Evolutionary conservation across 768 basidiomycete genomes (phyloP).

Genomic region (Cystofilobasidium ferigula): DNA sequence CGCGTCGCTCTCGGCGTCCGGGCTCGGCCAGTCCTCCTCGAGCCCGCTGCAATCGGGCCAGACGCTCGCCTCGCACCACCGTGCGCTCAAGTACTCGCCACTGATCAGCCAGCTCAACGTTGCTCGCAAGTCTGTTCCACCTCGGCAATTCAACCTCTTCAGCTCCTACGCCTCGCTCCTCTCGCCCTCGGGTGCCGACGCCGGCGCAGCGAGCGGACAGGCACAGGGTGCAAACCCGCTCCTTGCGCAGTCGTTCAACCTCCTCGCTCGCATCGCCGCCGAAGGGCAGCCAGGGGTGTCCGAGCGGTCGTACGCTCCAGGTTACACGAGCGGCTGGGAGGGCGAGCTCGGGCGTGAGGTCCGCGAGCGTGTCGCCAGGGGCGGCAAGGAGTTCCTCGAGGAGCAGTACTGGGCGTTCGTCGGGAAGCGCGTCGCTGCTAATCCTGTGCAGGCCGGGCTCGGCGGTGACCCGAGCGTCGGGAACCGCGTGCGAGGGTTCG

Average conservation of each 20-base stretch:
- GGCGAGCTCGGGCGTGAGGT: slow-evolving; percentile 43
- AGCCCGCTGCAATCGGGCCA: slow-evolving; percentile 12
- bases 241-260: slow-evolving; percentile 36
- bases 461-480: slow-evolving; percentile 83
- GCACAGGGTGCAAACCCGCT: slow-evolving; percentile 27
- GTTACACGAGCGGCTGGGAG: slow-evolving; percentile 56
- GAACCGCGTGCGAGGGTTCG: slow-evolving; percentile 81
- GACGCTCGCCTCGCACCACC: slow-evolving; percentile 34
- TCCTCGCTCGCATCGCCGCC: slow-evolving; percentile 37
- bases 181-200: slow-evolving; percentile 8
- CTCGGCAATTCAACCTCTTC: slow-evolving; percentile 51
- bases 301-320: slow-evolving; percentile 70
- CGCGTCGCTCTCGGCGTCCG: neutral
- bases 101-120: slow-evolving; percentile 64
- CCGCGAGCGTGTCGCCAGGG: slow-evolving; percentile 61
- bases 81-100: slow-evolving; percentile 92
- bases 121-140: slow-evolving; percentile 41
- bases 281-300: slow-evolving; percentile 48
- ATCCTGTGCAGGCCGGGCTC: slow-evolving; percentile 71
- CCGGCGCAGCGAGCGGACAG: neutral
- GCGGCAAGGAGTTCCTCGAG: slow-evolving; percentile 70
- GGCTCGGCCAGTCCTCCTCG: neutral
- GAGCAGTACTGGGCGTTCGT: slow-evolving; percentile 53
- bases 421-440: slow-evolving; percentile 66
- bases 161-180: slow-evolving; percentile 49